Base-by-base conservation (phyloP, 306 rosid species). In the Cicer judaicum region DNA sequence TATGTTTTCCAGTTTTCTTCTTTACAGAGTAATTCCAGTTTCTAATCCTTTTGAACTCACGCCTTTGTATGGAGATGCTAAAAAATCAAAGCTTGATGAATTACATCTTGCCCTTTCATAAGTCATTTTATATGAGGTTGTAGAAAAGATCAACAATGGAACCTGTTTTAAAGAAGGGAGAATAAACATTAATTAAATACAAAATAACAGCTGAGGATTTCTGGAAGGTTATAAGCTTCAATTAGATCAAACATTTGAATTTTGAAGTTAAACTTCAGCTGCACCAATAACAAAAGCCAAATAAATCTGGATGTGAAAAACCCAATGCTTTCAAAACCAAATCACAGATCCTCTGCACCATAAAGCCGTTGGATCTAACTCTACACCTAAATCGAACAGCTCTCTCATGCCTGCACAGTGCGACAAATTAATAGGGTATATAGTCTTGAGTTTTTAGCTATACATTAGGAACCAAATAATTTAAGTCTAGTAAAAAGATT, bases 1-100 rank as follows among this genome's bases (percentile, higher is more conserved):
- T 87, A 82, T 72, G 78, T 72, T 74, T 63, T 55, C 62, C 81
- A 70, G 52, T 48, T 73, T 69, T 80, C 87, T 75, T 86, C 84
- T 89, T 82, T 85, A 84, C 84, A 84, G 81, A 80, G 82, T 62
- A 79, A 85, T 69, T 81, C 79, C 86, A 72, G 73, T 82, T 62
- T 73, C 85, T 78, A 85, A 76, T 56, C 80, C 80, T 57, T 83
- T 52, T 71, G 82, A 87, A 81, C 70, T 64, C 81, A 16, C 0
- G 15, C 43, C 34, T 43, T 65, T 76, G 70, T 75, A 70, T 46
- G 77, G 72, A 78, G 86, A 78, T 72, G 77, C 64, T 40, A 34
- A 76, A 68, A 47, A 80, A 53, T 76, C 75, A 69, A 77, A 63
- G 64, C 79, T 76, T 41, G 56, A 73, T 72, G 73, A 62, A 13